Conservation (phyloP, 2,329 filamentous ascomycete species). For the Dryadomyces quercus-mongolicae region DNA sequence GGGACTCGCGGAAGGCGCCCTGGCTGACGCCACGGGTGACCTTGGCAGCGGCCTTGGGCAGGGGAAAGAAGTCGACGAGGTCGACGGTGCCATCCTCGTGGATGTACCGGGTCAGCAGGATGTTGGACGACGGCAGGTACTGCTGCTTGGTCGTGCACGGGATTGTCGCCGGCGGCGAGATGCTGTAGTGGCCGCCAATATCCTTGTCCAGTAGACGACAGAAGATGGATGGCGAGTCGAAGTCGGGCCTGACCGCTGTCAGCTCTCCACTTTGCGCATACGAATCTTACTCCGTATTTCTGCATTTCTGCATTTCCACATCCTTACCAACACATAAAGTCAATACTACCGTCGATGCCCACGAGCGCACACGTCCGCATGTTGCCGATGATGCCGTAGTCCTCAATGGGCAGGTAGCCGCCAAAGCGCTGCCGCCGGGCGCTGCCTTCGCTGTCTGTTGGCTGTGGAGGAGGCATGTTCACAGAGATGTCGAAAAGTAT, state of each 20-base stretch:
- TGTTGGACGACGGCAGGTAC: constrained; percentile 63
- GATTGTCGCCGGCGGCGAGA: constrained; percentile 39
- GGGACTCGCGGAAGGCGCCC: constrained; percentile 41
- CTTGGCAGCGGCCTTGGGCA: constrained; percentile 47
- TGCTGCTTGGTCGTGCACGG: constrained; percentile 62
- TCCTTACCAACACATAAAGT: constrained; percentile 64
- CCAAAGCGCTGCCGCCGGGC: constrained; percentile 21
- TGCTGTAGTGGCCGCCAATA: constrained; percentile 62
- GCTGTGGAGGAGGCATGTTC: not conserved
- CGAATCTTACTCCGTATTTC: not conserved
- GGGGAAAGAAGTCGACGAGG: constrained; percentile 63
- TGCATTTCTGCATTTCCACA: not conserved
- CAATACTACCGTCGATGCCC: constrained; percentile 60
- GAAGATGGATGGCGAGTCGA: constrained; percentile 66
- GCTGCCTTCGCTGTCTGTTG: constrained; percentile 1
- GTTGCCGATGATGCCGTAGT: constrained; percentile 71
- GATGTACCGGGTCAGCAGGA: constrained; percentile 67
- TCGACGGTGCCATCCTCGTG: constrained; percentile 64
- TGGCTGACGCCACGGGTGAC: constrained; percentile 33
- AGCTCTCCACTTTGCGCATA: too few relatives aligned
- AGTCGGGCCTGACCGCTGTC: constrained; percentile 47
- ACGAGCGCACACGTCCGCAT: constrained; percentile 70
- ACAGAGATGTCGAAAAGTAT: not conserved
- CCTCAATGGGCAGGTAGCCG: constrained; percentile 53
- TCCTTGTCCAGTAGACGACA: constrained; percentile 62